These are phyloP conservation scores for Pisolithus orientalis DNA, from an alignment of 768 basidiomycete genomes.

Conservation along the genomic window DNA sequence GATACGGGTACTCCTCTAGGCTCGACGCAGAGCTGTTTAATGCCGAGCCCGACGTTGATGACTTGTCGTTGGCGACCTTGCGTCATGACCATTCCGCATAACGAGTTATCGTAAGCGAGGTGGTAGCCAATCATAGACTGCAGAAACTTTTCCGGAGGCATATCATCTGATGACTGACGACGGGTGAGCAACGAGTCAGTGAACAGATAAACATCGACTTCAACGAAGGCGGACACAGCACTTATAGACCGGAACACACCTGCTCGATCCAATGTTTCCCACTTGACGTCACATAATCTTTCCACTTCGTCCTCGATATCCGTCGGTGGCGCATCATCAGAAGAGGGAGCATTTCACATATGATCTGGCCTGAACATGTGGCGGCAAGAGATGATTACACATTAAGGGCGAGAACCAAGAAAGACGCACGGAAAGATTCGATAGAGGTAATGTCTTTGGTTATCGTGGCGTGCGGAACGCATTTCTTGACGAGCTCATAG, in stretches of 20 bases:
- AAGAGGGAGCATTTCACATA: conserved; percentile 72
- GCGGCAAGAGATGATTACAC: background rate
- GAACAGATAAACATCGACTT: background rate
- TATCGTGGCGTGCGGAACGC: conserved; percentile 51
- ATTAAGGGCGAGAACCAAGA: too few relatives aligned
- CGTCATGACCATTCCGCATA: conserved; percentile 80
- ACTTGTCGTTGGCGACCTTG: conserved; percentile 72
- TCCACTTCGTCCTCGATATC: conserved; percentile 71
- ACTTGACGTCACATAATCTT: conserved; percentile 48
- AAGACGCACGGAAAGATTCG: conserved; percentile 62
- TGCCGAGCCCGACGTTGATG: conserved; percentile 75
- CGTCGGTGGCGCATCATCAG: conserved; percentile 84
- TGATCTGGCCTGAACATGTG: conserved; percentile 49
- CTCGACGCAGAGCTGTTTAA: conserved; percentile 60
- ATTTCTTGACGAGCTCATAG: conserved; percentile 51
- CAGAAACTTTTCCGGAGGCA: conserved; percentile 55
- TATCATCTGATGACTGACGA: conserved; percentile 47
- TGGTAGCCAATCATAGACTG: conserved; percentile 80
- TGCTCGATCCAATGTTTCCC: conserved; percentile 85
- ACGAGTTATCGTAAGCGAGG: conserved; percentile 56
- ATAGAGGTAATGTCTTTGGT: conserved; percentile 49
- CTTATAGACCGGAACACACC: conserved; percentile 30
- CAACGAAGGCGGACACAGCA: conserved; percentile 1
- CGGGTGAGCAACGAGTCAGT: background rate
- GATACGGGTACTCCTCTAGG: conserved; percentile 52